Percentiles rank a stretch among this genome's conserved stretches.
phyloP scores from a whole-genome alignment of 1,284 basidiomycete genomes.

The Tilletia indica region DNA sequence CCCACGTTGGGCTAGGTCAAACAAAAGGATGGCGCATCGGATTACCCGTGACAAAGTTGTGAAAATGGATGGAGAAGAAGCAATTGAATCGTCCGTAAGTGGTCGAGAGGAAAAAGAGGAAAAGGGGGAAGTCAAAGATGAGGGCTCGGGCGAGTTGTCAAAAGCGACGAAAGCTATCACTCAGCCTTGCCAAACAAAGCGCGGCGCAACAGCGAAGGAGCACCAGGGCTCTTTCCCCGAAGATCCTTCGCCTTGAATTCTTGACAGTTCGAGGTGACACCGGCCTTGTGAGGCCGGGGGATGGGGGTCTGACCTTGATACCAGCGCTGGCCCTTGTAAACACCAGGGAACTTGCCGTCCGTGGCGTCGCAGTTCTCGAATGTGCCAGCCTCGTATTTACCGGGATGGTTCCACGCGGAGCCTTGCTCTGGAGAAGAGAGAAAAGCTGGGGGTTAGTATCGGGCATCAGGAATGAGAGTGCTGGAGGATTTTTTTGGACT shows the following conservation, averaged over 20 bases:
- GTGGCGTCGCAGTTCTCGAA: constrained; percentile 39
- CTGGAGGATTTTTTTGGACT: background rate
- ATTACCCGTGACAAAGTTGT: too few relatives aligned
- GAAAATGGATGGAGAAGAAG: too few relatives aligned
- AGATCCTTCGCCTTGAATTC: background rate
- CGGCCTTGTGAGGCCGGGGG: constrained; percentile 29
- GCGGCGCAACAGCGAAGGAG: too few relatives aligned
- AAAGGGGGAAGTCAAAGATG: too few relatives aligned
- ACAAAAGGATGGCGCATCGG: too few relatives aligned
- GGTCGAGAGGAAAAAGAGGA: too few relatives aligned
- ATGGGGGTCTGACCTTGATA: constrained; percentile 32
- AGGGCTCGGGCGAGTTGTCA: too few relatives aligned
- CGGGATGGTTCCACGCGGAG: constrained; percentile 41
- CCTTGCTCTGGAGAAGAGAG: constrained; percentile 28
- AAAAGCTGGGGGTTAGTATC: background rate
- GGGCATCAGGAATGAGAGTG: background rate
- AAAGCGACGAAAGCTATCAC: too few relatives aligned
- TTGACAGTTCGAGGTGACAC: constrained; percentile 29
- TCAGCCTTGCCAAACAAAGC: too few relatives aligned
- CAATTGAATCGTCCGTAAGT: too few relatives aligned
- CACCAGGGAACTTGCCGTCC: constrained; percentile 30
- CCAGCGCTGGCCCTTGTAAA: constrained; percentile 32
- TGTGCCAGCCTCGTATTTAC: constrained; percentile 32
- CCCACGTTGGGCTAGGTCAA: too few relatives aligned
- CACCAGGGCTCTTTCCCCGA: too few relatives aligned